phyloP scores from a whole-genome alignment of 139 green algal species.

The Pseudopediastrum boryanum region DNA sequence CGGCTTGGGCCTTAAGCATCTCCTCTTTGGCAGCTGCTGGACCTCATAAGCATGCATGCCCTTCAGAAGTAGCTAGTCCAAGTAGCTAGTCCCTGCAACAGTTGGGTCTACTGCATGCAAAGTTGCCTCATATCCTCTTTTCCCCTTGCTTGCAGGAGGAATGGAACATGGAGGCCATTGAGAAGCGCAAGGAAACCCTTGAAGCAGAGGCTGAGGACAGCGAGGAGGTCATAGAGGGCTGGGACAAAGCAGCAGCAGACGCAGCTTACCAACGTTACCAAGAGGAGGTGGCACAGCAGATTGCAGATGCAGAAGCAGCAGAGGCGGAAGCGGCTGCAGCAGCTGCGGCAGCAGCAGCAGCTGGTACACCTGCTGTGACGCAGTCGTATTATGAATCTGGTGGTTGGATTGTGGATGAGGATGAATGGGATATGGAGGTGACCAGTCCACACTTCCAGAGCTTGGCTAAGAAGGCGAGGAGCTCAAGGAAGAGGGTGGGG shows the following conservation, averaged over 20 bases:
- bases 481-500: neutral
- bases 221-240: constrained; percentile 69
- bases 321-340: constrained; percentile 21
- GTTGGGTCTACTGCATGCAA: neutral
- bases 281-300: constrained; percentile 26
- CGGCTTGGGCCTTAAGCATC: no score
- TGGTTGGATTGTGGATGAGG: neutral
- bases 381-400: constrained; percentile 11
- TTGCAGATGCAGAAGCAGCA: constrained; percentile 8
- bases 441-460: constrained; percentile 1
- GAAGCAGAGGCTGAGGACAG: constrained; percentile 59
- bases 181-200: constrained; percentile 53
- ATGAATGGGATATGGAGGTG: neutral
- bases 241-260: constrained; percentile 68
- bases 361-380: neutral
- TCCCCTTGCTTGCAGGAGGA: no score
- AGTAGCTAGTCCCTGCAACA: no score
- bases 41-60: no score
- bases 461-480: neutral
- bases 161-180: constrained; percentile 74
- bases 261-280: constrained; percentile 59
- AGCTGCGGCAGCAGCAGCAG: constrained; percentile 1
- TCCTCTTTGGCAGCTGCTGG: no score
- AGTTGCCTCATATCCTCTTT: no score
- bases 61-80: no score